Evolutionary conservation across 1,284 basidiomycete species (phyloP).

Genomic region (Stereum hirsutum): DNA sequence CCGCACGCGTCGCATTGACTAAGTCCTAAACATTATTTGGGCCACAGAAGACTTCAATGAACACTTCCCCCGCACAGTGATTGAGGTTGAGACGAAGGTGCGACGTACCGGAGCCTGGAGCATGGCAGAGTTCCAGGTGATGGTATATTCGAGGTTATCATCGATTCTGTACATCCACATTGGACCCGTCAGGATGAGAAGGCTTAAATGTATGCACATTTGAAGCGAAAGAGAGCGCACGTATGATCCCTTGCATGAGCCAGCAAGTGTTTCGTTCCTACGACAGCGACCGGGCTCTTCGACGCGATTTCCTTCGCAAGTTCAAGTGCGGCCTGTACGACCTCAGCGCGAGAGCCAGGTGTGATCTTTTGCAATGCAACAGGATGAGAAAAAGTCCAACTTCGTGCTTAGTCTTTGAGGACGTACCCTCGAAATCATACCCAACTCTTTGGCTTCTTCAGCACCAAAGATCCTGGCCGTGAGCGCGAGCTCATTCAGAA

Average conservation of each 20-base stretch:
- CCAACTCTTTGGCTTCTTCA: slow-evolving; percentile 62
- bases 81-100: background rate
- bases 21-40: background rate
- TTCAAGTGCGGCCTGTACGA: slow-evolving; percentile 51
- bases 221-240: slow-evolving; percentile 33
- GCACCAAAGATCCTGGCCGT: slow-evolving; percentile 70
- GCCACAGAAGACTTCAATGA: too few species aligned
- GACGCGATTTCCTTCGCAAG: slow-evolving; percentile 60
- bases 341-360: slow-evolving; percentile 51
- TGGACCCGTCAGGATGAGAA: background rate
- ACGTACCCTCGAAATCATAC: slow-evolving; percentile 59
- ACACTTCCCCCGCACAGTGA: background rate
- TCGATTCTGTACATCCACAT: slow-evolving; percentile 39
- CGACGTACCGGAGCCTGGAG: background rate
- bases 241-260: slow-evolving; percentile 71
- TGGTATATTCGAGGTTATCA: slow-evolving; percentile 76
- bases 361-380: slow-evolving; percentile 31
- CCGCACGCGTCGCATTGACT: background rate
- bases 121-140: slow-evolving; percentile 39
- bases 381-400: background rate
- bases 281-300: slow-evolving; percentile 79
- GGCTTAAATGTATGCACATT: too few species aligned
- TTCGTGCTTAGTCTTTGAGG: background rate
- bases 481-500: slow-evolving; percentile 75
- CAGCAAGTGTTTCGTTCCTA: slow-evolving; percentile 75